Percentiles rank a stretch among this genome's conserved stretches.
Conservation (phyloP, 2,329 filamentous ascomycete species). For the Phialophora verrucosa region DNA sequence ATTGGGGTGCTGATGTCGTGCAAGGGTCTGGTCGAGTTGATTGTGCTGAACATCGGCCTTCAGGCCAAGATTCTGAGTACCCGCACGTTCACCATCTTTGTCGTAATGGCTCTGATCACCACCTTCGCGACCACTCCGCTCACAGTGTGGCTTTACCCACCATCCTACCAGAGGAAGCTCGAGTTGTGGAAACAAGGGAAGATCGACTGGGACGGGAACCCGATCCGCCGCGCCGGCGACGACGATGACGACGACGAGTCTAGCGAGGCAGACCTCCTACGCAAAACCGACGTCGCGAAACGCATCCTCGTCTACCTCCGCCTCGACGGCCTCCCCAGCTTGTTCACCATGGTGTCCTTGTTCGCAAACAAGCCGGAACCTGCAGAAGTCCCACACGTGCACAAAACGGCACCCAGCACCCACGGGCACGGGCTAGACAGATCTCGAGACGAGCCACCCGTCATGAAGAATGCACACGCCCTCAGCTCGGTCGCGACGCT, state of each 20-base stretch:
- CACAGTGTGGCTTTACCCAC: constrained; percentile 74
- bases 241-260: constrained; percentile 50
- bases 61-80: constrained; percentile 80
- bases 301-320: constrained; percentile 80
- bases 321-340: constrained; percentile 79
- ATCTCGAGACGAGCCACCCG: constrained; percentile 15
- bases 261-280: constrained; percentile 27
- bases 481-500: constrained; percentile 22
- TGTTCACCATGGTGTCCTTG: constrained; percentile 82
- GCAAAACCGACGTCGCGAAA: constrained; percentile 49
- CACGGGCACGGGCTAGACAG: constrained; percentile 12
- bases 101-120: constrained; percentile 89
- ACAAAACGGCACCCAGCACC: constrained; percentile 29
- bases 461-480: constrained; percentile 28
- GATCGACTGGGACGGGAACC: constrained; percentile 82
- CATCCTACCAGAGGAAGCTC: constrained; percentile 75
- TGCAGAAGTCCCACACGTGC: constrained; percentile 34
- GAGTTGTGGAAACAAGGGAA: constrained; percentile 79
- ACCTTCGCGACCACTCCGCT: constrained; percentile 84
- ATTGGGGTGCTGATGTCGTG: constrained; percentile 95
- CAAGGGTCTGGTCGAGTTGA: constrained; percentile 91
- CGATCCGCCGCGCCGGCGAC: constrained; percentile 55
- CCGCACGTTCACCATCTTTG: constrained; percentile 89
- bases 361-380: constrained; percentile 50
- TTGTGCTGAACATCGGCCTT: constrained; percentile 83